Percentiles rank a stretch among this genome's conserved stretches.
Conservation (phyloP, 2,329 filamentous ascomycete species). For the Aaosphaeria arxii region DNA sequence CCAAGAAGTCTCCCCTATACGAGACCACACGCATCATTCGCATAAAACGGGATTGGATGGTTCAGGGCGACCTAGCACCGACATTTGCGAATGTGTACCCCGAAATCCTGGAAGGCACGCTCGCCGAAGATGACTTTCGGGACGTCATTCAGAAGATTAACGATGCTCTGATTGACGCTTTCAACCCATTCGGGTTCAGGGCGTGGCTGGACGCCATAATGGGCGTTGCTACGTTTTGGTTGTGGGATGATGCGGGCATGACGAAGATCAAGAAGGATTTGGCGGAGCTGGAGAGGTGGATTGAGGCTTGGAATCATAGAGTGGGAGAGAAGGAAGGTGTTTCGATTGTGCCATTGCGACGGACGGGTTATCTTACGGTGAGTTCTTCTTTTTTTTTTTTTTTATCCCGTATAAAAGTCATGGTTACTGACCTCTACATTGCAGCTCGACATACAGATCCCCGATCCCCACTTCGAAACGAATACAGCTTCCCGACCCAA, state of each 20-base stretch:
- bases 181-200: slow-evolving; percentile 71
- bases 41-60: slow-evolving; percentile 86
- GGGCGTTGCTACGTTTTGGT: slow-evolving; percentile 82
- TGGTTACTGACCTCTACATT: slow-evolving; percentile 3
- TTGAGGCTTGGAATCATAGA: slow-evolving; percentile 82
- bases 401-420: background rate
- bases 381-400: slow-evolving; percentile 28
- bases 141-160: slow-evolving; percentile 80
- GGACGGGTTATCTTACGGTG: slow-evolving; percentile 84
- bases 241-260: slow-evolving; percentile 88
- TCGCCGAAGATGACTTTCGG: slow-evolving; percentile 85
- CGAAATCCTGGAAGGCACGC: slow-evolving; percentile 84
- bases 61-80: slow-evolving; percentile 83
- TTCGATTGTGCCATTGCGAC: slow-evolving; percentile 72
- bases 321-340: slow-evolving; percentile 60
- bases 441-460: slow-evolving; percentile 77
- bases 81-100: slow-evolving; percentile 95
- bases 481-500: slow-evolving; percentile 23
- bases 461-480: slow-evolving; percentile 66
- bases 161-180: slow-evolving; percentile 69
- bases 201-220: slow-evolving; percentile 79
- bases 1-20: slow-evolving; percentile 71
- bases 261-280: slow-evolving; percentile 72
- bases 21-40: slow-evolving; percentile 83
- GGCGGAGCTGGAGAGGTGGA: slow-evolving; percentile 70